These are phyloP conservation scores for Parietichytrium sp. DNA, from an alignment of 108 stramenopile species.

Conservation along the genomic window DNA sequence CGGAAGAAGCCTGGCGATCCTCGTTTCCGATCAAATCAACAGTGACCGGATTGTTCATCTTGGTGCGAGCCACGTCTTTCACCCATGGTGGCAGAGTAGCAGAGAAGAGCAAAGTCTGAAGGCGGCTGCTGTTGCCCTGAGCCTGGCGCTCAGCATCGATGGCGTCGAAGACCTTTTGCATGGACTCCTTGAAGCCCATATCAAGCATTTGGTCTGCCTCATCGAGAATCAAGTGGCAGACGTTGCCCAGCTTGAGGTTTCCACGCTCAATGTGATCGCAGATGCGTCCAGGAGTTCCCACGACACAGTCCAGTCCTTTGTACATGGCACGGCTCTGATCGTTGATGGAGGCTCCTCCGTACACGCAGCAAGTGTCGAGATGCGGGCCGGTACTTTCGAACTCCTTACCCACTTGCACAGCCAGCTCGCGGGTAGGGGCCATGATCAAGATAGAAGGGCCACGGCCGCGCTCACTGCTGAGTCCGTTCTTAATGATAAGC, in stretches of 20 bases:
- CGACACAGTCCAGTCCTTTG: constrained; percentile 84
- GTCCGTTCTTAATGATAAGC: constrained; percentile 47
- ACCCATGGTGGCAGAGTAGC: constrained; percentile 98
- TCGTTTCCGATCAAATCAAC: constrained; percentile 84
- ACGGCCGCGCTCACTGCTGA: constrained; percentile 66
- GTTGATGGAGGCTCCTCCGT: constrained; percentile 94
- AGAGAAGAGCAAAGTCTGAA: constrained; percentile 91
- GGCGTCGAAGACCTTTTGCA: constrained; percentile 84
- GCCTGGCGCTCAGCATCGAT: constrained; percentile 61
- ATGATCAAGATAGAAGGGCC: constrained; percentile 84
- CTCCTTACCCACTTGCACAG: constrained; percentile 94
- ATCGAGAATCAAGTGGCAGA: constrained; percentile 84
- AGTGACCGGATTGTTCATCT: constrained; percentile 77
- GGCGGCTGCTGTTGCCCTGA: not conserved
- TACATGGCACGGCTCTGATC: constrained; percentile 79
- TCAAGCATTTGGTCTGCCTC: constrained; percentile 99
- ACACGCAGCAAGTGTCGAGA: constrained; percentile 77
- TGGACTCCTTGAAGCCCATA: constrained; percentile 99
- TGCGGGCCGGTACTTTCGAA: constrained; percentile 69
- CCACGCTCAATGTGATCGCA: constrained; percentile 94
- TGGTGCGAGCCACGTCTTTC: constrained; percentile 77
- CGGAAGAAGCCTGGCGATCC: constrained; percentile 74
- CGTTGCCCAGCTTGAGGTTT: constrained; percentile 75
- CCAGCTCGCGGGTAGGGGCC: constrained; percentile 97
- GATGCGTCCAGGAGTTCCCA: constrained; percentile 97